phyloP scores from a whole-genome alignment of 2,329 filamentous ascomycete species.

The Blastomyces gilchristii region DNA sequence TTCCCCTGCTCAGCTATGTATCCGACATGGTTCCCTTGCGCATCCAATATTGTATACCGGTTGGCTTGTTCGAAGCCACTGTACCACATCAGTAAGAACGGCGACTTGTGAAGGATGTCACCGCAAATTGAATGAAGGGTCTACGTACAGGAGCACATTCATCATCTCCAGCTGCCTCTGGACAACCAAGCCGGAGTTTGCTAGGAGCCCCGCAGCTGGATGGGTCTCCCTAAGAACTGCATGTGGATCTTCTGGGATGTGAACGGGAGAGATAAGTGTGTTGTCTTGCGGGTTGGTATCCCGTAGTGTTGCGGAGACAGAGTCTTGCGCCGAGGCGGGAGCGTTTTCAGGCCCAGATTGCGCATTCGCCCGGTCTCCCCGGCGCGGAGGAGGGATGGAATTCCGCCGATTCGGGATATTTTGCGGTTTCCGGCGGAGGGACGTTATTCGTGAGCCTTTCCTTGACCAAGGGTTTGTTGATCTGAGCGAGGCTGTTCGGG shows the following conservation, averaged over 20 bases:
- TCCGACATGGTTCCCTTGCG: slow-evolving; percentile 52
- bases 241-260: slow-evolving; percentile 52
- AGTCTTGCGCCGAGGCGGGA: slow-evolving; percentile 10
- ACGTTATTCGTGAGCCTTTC: neutral
- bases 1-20: slow-evolving; percentile 56
- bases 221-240: slow-evolving; percentile 49
- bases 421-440: neutral
- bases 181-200: slow-evolving; percentile 52
- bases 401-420: neutral
- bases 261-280: slow-evolving; percentile 48
- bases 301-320: slow-evolving; percentile 29
- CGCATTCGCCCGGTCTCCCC: neutral
- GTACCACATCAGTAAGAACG: neutral
- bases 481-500: neutral
- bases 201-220: slow-evolving; percentile 47
- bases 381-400: neutral
- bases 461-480: slow-evolving; percentile 8
- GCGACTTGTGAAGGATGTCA: neutral
- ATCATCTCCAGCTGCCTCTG: slow-evolving; percentile 56
- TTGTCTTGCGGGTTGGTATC: slow-evolving; percentile 38
- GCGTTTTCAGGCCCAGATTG: neutral
- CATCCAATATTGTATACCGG: slow-evolving; percentile 55
- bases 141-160: slow-evolving; percentile 48
- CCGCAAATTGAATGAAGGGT: neutral
- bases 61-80: slow-evolving; percentile 57